Evolutionary conservation across 306 rosid species (phyloP).

Genomic region (Prunus padus): DNA sequence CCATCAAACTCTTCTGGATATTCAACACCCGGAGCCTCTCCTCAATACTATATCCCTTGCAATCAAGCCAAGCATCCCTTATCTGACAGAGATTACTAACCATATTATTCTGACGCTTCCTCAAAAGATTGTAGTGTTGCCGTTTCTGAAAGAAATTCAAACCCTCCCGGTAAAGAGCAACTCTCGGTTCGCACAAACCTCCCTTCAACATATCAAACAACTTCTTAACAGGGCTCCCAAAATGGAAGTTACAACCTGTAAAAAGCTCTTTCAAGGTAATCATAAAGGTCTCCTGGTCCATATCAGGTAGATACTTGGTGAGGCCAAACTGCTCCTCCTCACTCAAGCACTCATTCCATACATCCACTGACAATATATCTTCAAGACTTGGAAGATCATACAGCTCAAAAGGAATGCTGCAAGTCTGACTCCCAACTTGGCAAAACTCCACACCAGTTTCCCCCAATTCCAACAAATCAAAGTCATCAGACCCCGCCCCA

Average conservation of each 20-base stretch:
- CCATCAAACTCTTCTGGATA: conserved; percentile 86
- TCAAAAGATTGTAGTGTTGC: conserved; percentile 80
- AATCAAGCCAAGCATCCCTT: conserved; percentile 94
- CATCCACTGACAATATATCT: conserved; percentile 78
- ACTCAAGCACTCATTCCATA: conserved; percentile 84
- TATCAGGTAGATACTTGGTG: conserved; percentile 82
- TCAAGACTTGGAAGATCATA: conserved; percentile 88
- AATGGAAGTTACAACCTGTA: conserved; percentile 76
- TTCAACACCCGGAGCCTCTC: conserved; percentile 89
- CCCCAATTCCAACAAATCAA: conserved; percentile 93
- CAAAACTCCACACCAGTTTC: conserved; percentile 96
- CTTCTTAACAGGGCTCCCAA: conserved; percentile 81
- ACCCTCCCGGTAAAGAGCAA: conserved; percentile 91
- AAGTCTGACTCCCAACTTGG: conserved; percentile 89
- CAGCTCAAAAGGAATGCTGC: conserved; percentile 87
- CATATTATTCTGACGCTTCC: conserved; percentile 88
- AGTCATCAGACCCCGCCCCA: conserved; percentile 98
- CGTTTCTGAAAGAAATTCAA: conserved; percentile 72
- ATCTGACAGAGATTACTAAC: conserved; percentile 85
- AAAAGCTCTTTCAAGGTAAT: conserved; percentile 69
- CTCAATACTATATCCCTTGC: conserved; percentile 86
- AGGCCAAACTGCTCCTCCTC: conserved; percentile 89
- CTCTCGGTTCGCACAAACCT: conserved; percentile 96
- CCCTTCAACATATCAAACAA: conserved; percentile 90
- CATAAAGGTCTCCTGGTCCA: conserved; percentile 83